Conservation (phyloP, 805 yeast genomes). For the Kazachstania psychrophila region DNA sequence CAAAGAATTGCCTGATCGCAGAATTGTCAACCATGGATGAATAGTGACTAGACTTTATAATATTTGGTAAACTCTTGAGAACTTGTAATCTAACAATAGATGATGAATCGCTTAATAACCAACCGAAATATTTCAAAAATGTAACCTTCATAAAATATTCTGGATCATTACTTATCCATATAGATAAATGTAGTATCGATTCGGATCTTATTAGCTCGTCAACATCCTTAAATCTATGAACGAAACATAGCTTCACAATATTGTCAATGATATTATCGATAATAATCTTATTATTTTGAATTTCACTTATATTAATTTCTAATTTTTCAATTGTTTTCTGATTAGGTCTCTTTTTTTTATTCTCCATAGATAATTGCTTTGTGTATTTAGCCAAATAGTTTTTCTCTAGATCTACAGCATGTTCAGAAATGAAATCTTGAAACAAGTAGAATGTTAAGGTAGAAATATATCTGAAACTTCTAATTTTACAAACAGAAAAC, state of each 20-base stretch:
- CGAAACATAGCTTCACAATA: slow-evolving; percentile 55
- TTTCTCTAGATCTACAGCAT: slow-evolving; percentile 32
- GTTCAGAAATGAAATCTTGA: slow-evolving; percentile 50
- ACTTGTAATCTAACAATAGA: slow-evolving; percentile 57
- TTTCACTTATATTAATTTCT: slow-evolving; percentile 33
- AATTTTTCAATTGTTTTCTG: slow-evolving; percentile 41
- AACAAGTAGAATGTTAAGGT: slow-evolving; percentile 50
- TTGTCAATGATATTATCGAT: slow-evolving; percentile 53
- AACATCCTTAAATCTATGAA: slow-evolving; percentile 71
- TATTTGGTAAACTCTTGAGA: slow-evolving; percentile 39
- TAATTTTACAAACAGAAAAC: slow-evolving; percentile 55
- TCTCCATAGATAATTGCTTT: slow-evolving; percentile 31
- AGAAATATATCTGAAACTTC: slow-evolving; percentile 64
- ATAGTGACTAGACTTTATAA: slow-evolving; percentile 28
- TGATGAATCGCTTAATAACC: slow-evolving; percentile 71
- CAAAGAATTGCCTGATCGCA: slow-evolving; percentile 71
- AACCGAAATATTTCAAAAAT: slow-evolving; percentile 70
- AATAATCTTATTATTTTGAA: slow-evolving; percentile 42
- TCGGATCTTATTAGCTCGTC: slow-evolving; percentile 65
- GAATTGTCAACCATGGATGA: slow-evolving; percentile 36
- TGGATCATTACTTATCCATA: slow-evolving; percentile 64
- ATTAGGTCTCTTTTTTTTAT: slow-evolving; percentile 31
- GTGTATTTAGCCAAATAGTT: slow-evolving; percentile 33
- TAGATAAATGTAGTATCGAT: slow-evolving; percentile 53
- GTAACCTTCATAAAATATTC: slow-evolving; percentile 61